phyloP scores from a whole-genome alignment of 169 alveolate genomes.

The Plasmodium falciparum region DNA sequence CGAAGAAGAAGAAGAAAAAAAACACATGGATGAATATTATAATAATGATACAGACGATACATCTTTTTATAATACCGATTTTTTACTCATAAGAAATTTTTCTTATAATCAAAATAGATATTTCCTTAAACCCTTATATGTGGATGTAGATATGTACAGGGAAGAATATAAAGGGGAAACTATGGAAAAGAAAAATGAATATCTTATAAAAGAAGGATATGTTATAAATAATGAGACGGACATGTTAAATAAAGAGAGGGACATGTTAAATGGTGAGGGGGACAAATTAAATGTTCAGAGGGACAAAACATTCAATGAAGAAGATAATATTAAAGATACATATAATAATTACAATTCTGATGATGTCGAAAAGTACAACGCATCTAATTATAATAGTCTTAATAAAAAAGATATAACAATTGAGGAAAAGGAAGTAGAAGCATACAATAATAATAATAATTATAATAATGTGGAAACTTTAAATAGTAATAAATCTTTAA shows the following conservation, averaged over 20 bases:
- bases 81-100: slow-evolving; percentile 49
- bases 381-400: too few relatives aligned
- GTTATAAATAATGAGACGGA: not conserved
- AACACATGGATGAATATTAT: not conserved
- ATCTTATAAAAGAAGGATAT: not conserved
- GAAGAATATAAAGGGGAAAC: not conserved
- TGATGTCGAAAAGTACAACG: too few relatives aligned
- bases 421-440: too few relatives aligned
- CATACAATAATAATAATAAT: too few relatives aligned
- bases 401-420: too few relatives aligned
- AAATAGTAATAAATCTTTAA: too few relatives aligned
- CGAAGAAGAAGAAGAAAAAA: not conserved
- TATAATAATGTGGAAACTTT: too few relatives aligned
- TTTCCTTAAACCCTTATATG: slow-evolving; percentile 56
- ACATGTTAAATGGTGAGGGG: not conserved
- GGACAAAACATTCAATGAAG: too few relatives aligned
- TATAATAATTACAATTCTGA: too few relatives aligned
- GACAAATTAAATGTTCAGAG: not conserved
- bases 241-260: not conserved
- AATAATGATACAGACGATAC: not conserved
- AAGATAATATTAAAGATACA: too few relatives aligned
- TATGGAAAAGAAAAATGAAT: not conserved
- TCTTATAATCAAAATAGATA: not conserved
- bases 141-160: slow-evolving; percentile 16
- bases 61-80: slow-evolving; percentile 55